These are phyloP conservation scores for Daedaleopsis sinensis DNA, from an alignment of 768 basidiomycete genomes.

Conservation along the genomic window DNA sequence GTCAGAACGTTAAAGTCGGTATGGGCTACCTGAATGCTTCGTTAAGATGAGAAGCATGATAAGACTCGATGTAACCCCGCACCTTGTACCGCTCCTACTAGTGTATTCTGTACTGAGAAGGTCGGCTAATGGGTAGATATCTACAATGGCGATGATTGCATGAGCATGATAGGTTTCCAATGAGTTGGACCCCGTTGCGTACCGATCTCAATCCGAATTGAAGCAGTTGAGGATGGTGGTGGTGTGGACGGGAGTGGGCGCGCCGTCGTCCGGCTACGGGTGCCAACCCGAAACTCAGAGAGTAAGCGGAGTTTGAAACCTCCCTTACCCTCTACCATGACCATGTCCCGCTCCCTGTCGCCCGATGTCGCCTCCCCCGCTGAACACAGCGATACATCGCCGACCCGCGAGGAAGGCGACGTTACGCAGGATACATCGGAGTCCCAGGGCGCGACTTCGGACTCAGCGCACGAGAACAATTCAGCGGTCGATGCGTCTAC, in stretches of 20 bases:
- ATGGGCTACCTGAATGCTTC: background rate
- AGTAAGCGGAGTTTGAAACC: constrained; percentile 22
- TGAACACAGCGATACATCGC: constrained; percentile 7
- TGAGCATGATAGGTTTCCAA: too few species aligned
- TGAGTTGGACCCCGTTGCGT: background rate
- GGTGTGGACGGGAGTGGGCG: background rate
- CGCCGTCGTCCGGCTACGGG: background rate
- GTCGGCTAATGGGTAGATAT: background rate
- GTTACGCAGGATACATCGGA: background rate
- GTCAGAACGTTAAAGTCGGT: background rate
- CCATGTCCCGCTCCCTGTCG: constrained; percentile 22
- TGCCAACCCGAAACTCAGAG: background rate
- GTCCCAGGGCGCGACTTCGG: background rate
- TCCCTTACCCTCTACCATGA: constrained; percentile 18
- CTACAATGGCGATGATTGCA: background rate
- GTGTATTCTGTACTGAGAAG: background rate
- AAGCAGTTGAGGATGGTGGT: background rate
- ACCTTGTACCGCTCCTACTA: background rate
- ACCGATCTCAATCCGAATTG: background rate
- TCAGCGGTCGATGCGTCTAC: constrained; percentile 1
- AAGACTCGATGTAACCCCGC: background rate
- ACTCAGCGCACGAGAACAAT: background rate
- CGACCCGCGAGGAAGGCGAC: background rate
- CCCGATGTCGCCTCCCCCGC: constrained; percentile 10
- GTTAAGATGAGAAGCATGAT: background rate